Evolutionary conservation across 805 yeast species (phyloP).

Genomic region (Saccharomycopsis oosterbeekiorum): DNA sequence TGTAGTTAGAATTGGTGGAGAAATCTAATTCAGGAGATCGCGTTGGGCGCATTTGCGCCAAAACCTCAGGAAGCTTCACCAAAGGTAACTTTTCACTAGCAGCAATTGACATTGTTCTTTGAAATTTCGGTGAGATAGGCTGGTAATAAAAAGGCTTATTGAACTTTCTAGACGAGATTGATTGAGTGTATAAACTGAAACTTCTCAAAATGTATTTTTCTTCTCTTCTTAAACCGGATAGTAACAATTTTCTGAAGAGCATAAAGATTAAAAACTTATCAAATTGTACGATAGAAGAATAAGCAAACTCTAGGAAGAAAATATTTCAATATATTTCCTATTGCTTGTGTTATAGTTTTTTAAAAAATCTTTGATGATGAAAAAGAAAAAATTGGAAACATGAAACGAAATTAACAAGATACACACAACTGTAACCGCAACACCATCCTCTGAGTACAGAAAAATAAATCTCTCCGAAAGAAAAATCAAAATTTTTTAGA

Average conservation of each 20-base stretch:
- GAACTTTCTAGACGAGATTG: neutral
- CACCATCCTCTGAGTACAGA: no score
- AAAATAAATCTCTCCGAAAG: no score
- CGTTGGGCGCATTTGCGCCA: slow-evolving; percentile 12
- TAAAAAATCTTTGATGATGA: no score
- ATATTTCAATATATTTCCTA: no score
- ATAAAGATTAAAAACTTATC: neutral
- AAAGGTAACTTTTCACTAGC: neutral
- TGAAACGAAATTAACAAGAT: no score
- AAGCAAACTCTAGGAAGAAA: no score
- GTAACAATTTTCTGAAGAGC: neutral
- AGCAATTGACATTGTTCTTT: neutral
- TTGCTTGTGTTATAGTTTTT: no score
- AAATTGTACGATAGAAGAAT: no score
- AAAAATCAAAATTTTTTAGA: no score
- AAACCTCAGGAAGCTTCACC: slow-evolving; percentile 10
- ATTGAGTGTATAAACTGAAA: neutral
- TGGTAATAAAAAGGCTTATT: neutral
- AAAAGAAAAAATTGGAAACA: no score
- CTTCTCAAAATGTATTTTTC: neutral
- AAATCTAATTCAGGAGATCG: slow-evolving; percentile 48
- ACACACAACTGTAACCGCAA: no score
- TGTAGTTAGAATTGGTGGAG: slow-evolving; percentile 71
- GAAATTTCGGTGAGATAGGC: neutral
- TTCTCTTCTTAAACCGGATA: neutral